Evolutionary conservation across 1,284 basidiomycete genomes (phyloP), one percentile per base, ranked within the genome.

Genomic region (Wolfiporia cocos): DNA sequence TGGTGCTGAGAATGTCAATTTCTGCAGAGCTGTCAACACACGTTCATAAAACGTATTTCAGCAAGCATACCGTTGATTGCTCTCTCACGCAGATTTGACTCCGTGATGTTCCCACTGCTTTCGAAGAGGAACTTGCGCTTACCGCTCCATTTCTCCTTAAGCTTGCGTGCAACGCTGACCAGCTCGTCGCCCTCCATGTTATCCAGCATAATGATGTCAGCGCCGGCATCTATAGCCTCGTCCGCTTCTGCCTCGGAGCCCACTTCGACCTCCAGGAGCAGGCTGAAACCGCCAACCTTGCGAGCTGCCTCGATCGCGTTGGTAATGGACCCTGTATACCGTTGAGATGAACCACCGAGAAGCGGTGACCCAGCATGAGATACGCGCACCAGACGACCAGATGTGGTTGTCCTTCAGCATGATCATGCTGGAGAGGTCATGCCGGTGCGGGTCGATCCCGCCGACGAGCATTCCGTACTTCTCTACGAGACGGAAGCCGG

Each of bases 401-500:
- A 99, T 92, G 61, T 99, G 96, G 63, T 99, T 99, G 61, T 99
- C 95, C 67, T 99, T 99, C 57, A 99, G 81, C 95, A 99, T 99
- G 59, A 99, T 95, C 95, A 99, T 99, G 61, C 88, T 92, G 29
- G 89, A 93, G 24, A 99, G 73, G 65, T 98, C 94, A 58, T 97
- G 88, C n/a, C 96, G 78, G 68, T 99, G 96, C 15, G 90, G 73
- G 64, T 99, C 96, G 51, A 98, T 87, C 4, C 95, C 96, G 19
- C 96, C 95, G 20, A 99, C 92, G 34, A 98, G 70, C 96, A 99
- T 99, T 7, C 87, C 96, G 63, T 99, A 98, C 67, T 99, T 99
- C 65, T 99, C 95, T 4, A 99, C 94, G 14, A 98, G 73, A 37
- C 96, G 74, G 70, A 99, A 99, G 0, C 92, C 91, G n/a, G 95